Evolutionary conservation across 2,329 filamentous ascomycete genomes (phyloP).

Genomic region (Claviceps africana): DNA sequence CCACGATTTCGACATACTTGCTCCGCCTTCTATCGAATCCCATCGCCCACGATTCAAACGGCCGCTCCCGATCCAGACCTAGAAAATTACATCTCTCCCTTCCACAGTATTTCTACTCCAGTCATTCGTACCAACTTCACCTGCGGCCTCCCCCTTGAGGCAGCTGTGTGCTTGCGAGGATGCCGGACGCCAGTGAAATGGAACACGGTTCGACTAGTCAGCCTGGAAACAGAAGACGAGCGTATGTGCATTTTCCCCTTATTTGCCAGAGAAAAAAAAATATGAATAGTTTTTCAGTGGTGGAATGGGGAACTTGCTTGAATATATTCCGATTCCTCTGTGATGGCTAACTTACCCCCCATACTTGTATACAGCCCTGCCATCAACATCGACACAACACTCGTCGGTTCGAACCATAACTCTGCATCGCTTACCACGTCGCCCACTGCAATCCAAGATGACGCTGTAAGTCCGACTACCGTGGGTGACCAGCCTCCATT

Average conservation of each 20-base stretch:
- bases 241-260: conserved; percentile 18
- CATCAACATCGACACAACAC: conserved; percentile 41
- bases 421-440: conserved; percentile 21
- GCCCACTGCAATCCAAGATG: conserved; percentile 24
- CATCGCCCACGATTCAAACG: not conserved
- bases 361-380: conserved; percentile 27
- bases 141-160: conserved; percentile 7
- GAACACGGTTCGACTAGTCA: conserved; percentile 9
- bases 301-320: not conserved
- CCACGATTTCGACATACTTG: not conserved
- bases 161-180: conserved; percentile 9
- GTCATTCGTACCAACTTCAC: not conserved
- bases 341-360: not conserved
- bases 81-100: not conserved
- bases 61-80: not conserved
- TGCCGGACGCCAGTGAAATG: conserved; percentile 11
- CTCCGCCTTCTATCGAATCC: not conserved
- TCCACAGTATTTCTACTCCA: conserved; percentile 4
- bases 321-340: not conserved
- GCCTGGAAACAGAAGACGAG: conserved; percentile 19
- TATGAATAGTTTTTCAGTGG: not conserved
- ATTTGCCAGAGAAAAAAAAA: not conserved
- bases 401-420: conserved; percentile 14
- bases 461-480: conserved; percentile 26
- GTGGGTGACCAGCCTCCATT: conserved; percentile 17